Evolutionary conservation across 73 alveolate species (phyloP).

Genomic region (Paramecium pentaurelia): DNA sequence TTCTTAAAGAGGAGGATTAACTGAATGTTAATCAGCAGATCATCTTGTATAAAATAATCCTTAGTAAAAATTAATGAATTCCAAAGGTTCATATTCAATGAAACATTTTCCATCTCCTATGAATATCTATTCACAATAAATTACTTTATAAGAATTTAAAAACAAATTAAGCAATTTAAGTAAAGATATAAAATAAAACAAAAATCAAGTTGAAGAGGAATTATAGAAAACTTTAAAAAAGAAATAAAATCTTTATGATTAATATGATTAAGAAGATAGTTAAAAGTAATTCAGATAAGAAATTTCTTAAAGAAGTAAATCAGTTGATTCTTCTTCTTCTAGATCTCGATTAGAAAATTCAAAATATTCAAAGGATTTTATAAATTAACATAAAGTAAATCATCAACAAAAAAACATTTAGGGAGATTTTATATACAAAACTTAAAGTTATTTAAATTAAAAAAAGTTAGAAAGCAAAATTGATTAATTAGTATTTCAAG

Average conservation of each 20-base stretch:
- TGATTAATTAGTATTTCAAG: background rate
- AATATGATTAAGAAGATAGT: background rate
- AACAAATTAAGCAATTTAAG: background rate
- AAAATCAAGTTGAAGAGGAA: background rate
- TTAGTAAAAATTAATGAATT: background rate
- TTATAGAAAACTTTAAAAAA: background rate
- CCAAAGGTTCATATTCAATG: background rate
- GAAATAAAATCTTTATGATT: background rate
- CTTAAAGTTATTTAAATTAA: background rate
- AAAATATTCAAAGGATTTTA: background rate
- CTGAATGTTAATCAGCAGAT: background rate
- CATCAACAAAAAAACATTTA: background rate
- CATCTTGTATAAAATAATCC: background rate
- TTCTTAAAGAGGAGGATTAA: background rate
- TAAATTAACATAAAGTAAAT: background rate
- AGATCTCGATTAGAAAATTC: background rate
- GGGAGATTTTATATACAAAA: background rate
- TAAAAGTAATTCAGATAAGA: background rate
- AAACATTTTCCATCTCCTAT: background rate
- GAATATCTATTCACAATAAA: background rate
- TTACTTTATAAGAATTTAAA: background rate
- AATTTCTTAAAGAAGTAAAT: background rate
- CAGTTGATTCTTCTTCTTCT: background rate
- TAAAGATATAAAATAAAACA: background rate
- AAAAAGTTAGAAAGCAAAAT: background rate